phyloP scores from a whole-genome alignment of 441 rosid species.

The Mallotus japonicus region DNA sequence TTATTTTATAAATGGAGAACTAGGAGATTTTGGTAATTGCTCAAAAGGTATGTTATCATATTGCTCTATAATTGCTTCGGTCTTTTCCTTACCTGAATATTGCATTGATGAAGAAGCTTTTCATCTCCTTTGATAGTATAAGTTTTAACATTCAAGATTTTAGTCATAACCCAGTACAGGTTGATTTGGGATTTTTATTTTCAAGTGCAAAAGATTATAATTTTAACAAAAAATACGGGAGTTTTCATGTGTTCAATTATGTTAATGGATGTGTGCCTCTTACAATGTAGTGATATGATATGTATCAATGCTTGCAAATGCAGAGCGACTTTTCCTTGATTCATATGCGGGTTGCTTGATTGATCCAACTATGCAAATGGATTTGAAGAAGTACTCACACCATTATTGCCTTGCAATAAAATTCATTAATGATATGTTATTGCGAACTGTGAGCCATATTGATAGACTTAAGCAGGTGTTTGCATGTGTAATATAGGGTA shows the following conservation, averaged over 20 bases:
- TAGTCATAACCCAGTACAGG: background rate
- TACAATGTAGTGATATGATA: too few species aligned
- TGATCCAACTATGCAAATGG: constrained; percentile 42
- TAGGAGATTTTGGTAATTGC: constrained; percentile 25
- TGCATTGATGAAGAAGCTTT: too few species aligned
- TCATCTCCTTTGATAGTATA: too few species aligned
- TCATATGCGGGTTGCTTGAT: constrained; percentile 87
- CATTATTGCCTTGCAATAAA: constrained; percentile 75
- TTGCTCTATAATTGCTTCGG: too few species aligned
- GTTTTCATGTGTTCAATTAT: too few species aligned
- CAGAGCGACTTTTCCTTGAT: constrained; percentile 87
- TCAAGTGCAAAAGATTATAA: background rate
- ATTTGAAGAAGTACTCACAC: constrained; percentile 40
- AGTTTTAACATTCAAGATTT: background rate
- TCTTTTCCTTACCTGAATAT: too few species aligned
- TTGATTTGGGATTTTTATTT: background rate
- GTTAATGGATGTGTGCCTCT: too few species aligned
- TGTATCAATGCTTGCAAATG: background rate
- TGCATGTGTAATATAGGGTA: background rate
- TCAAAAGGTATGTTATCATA: constrained; percentile 22
- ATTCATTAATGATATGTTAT: constrained; percentile 80
- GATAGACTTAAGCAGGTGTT: constrained; percentile 38
- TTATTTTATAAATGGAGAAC: too few species aligned
- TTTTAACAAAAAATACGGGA: background rate
- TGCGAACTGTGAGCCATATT: constrained; percentile 48